Conservation (phyloP, 768 basidiomycete species). For the Phaffia tasmanica region DNA sequence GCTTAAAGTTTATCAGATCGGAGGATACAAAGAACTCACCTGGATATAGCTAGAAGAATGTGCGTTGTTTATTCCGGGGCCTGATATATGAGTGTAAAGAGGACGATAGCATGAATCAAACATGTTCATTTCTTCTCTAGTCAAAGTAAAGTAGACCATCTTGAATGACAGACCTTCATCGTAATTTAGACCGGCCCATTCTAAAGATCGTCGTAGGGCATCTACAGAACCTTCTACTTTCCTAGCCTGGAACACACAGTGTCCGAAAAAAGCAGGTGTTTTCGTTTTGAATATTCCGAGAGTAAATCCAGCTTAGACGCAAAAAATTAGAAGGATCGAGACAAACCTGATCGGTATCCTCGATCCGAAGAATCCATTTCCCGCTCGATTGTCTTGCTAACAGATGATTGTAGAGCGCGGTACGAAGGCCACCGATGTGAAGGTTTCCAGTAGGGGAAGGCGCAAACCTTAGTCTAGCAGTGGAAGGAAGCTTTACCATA, state of each 20-base stretch:
- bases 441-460: slow-evolving; percentile 92
- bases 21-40: slow-evolving; percentile 41
- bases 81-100: slow-evolving; percentile 51
- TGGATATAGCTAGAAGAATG: slow-evolving; percentile 72
- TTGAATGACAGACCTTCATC: slow-evolving; percentile 59
- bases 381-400: slow-evolving; percentile 71
- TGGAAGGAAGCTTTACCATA: too few relatives aligned
- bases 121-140: neutral
- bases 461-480: slow-evolving; percentile 67
- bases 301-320: neutral
- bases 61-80: slow-evolving; percentile 48
- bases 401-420: slow-evolving; percentile 84
- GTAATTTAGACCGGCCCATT: slow-evolving; percentile 84
- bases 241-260: neutral
- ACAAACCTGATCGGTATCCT: slow-evolving; percentile 85
- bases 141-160: too few relatives aligned
- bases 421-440: slow-evolving; percentile 88
- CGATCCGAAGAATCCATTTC: slow-evolving; percentile 81
- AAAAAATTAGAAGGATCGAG: slow-evolving; percentile 8
- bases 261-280: neutral
- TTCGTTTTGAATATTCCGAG: neutral
- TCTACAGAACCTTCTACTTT: slow-evolving; percentile 13
- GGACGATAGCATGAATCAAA: neutral
- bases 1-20: neutral
- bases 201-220: slow-evolving; percentile 48